Evolutionary conservation across 805 yeast species (phyloP).

Genomic region (Yamadazyma laniorum): DNA sequence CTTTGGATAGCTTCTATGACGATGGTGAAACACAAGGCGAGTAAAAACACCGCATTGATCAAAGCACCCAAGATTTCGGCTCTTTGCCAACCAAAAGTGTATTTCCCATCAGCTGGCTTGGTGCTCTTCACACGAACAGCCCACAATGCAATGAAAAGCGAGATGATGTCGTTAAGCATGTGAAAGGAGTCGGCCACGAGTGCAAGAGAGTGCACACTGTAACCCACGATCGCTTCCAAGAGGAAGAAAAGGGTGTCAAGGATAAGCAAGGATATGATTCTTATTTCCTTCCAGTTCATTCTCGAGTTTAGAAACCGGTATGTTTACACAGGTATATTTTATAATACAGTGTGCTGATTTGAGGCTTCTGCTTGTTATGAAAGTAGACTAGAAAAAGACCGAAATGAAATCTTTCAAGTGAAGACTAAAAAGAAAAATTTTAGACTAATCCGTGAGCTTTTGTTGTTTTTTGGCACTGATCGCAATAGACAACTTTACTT

Average conservation of each 20-base stretch:
- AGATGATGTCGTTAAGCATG: constrained; percentile 92
- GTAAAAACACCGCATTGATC: constrained; percentile 85
- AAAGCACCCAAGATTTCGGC: constrained; percentile 96
- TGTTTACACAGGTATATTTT: no score
- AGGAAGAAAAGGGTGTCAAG: constrained; percentile 83
- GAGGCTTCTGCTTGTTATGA: no score
- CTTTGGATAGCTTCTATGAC: constrained; percentile 91
- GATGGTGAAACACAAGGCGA: constrained; percentile 90
- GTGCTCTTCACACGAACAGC: constrained; percentile 89
- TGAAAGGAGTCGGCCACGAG: constrained; percentile 96
- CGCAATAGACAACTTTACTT: no score
- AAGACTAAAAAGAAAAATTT: no score
- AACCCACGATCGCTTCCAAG: constrained; percentile 81
- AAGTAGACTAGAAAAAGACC: no score
- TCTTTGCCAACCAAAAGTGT: constrained; percentile 97
- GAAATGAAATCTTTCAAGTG: no score
- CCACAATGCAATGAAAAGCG: constrained; percentile 89
- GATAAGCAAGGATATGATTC: constrained; percentile 67
- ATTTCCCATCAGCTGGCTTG: constrained; percentile 78
- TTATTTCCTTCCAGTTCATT: constrained; percentile 57
- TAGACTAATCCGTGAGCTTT: no score
- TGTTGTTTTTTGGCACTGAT: no score
- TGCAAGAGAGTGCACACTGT: constrained; percentile 91
- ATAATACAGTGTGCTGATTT: no score
- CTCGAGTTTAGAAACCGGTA: no score